A percentile compares a stretch with the other conserved stretches of the same genome.
phyloP scores from a whole-genome alignment of 148 eudicot genomes.

The Fagopyrum homotropicum region DNA sequence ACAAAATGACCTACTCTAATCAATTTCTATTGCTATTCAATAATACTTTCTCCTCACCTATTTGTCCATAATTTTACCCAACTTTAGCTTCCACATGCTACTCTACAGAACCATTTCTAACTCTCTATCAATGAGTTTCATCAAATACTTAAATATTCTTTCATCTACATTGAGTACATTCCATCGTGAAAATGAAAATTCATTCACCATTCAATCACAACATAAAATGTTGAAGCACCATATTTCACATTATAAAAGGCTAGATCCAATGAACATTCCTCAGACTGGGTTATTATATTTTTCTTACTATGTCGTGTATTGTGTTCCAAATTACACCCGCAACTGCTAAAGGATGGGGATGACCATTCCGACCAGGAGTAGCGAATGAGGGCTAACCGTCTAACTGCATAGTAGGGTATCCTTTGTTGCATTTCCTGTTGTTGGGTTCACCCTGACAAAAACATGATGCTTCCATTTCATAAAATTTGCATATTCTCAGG shows the following conservation, averaged over 20 bases:
- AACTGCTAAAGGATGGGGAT: neutral
- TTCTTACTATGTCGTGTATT: neutral
- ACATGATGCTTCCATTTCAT: neutral
- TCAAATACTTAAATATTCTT: neutral
- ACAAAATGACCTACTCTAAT: conserved; percentile 24
- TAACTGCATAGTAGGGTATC: conserved; percentile 85
- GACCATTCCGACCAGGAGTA: neutral
- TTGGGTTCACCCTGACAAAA: conserved; percentile 61
- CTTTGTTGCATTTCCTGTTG: conserved; percentile 76
- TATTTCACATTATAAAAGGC: neutral
- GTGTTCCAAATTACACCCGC: neutral
- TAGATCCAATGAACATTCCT: neutral
- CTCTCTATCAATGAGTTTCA: neutral
- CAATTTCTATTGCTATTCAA: neutral
- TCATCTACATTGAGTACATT: neutral
- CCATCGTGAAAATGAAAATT: neutral
- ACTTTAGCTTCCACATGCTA: neutral
- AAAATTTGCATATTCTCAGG: neutral
- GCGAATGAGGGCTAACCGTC: neutral
- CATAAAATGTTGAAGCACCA: neutral
- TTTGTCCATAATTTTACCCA: neutral
- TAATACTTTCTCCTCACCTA: neutral
- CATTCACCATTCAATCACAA: neutral
- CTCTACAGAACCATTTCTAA: neutral
- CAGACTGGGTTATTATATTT: neutral